A percentile compares a stretch with the other conserved stretches of the same genome.
phyloP scores from a whole-genome alignment of 495 filamentous ascomycete genomes.

The Aspergillus homomorphus region DNA sequence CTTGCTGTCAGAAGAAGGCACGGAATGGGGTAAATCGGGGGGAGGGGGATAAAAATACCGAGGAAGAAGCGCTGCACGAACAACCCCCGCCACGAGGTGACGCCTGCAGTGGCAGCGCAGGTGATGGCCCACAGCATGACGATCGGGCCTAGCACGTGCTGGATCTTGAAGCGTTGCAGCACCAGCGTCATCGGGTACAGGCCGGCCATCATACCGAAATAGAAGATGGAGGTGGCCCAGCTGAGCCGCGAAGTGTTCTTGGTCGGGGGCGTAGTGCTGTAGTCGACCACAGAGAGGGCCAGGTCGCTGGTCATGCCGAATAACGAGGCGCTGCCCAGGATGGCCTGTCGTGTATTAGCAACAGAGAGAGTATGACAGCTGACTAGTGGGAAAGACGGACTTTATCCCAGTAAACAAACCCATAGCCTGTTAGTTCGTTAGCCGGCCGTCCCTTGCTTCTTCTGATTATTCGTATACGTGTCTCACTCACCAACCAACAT shows the following conservation, averaged over 20 bases:
- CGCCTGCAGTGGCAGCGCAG: conserved; percentile 65
- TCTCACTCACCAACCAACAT: conserved; percentile 64
- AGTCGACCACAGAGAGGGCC: conserved; percentile 48
- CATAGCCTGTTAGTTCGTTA: conserved; percentile 46
- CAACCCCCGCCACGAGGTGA: conserved; percentile 61
- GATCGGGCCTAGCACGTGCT: conserved; percentile 58
- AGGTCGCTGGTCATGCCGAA: conserved; percentile 76
- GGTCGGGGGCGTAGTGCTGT: conserved; percentile 51
- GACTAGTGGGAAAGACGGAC: conserved; percentile 34
- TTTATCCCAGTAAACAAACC: conserved; percentile 77
- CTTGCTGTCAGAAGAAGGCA: too few relatives aligned
- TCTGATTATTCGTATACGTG: neutral
- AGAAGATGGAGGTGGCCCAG: conserved; percentile 77
- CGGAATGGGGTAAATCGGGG: neutral
- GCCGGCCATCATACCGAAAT: conserved; percentile 74
- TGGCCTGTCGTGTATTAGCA: conserved; percentile 48
- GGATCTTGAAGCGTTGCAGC: conserved; percentile 61
- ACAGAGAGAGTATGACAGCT: neutral
- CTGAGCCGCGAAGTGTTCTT: conserved; percentile 61
- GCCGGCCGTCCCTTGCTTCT: neutral
- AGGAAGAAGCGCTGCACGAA: conserved; percentile 70
- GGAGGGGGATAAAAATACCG: conserved; percentile 20
- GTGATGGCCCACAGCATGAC: conserved; percentile 66
- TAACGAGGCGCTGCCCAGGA: conserved; percentile 66
- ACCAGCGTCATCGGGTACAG: conserved; percentile 69